A percentile compares a stretch with the other conserved stretches of the same genome.
phyloP scores from a whole-genome alignment of 805 yeast species.

The Priceomyces castillae region DNA sequence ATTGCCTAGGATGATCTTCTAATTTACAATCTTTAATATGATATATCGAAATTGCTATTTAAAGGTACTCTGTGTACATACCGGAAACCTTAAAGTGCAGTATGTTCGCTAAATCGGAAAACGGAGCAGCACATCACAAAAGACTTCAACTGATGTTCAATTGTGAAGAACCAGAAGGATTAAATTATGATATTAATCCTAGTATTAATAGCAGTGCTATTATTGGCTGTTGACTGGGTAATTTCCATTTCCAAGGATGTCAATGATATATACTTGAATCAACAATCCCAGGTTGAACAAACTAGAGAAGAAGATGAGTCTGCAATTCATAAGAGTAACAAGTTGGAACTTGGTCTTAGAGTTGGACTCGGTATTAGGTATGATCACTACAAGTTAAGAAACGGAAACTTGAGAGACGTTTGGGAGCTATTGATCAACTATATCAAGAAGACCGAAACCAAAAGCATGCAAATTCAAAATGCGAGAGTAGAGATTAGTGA shows the following conservation, averaged over 20 bases:
- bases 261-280: conserved; percentile 51
- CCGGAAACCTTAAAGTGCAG: no score
- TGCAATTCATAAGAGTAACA: conserved; percentile 71
- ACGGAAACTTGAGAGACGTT: conserved; percentile 72
- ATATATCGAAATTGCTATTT: no score
- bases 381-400: conserved; percentile 61
- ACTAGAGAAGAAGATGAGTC: conserved; percentile 68
- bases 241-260: conserved; percentile 49
- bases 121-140: no score
- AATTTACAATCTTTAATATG: no score
- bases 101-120: no score
- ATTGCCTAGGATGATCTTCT: background rate
- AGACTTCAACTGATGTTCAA: no score
- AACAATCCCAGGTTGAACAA: conserved; percentile 65
- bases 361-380: conserved; percentile 66
- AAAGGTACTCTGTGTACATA: no score
- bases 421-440: conserved; percentile 53
- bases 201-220: conserved; percentile 13
- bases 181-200: conserved; percentile 10
- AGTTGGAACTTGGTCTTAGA: conserved; percentile 69
- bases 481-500: conserved; percentile 16
- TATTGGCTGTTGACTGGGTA: conserved; percentile 20
- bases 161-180: no score
- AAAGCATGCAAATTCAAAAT: conserved; percentile 22
- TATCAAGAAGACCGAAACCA: conserved; percentile 18